phyloP scores from a whole-genome alignment of 2,329 filamentous ascomycete species.

The Ophiostoma triangulosporum region DNA sequence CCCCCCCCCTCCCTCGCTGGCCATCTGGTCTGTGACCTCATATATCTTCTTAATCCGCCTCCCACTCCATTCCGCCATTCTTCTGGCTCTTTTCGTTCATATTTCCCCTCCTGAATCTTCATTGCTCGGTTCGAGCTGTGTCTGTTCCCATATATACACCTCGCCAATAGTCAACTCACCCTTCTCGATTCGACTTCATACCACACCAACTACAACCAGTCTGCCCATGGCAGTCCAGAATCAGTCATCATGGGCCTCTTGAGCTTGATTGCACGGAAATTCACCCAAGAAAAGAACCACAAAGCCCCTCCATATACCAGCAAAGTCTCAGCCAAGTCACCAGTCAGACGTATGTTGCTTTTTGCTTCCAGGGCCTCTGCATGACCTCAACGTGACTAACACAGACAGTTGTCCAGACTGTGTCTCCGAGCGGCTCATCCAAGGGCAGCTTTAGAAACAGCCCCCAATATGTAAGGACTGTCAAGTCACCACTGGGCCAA shows the following conservation, averaged over 20 bases:
- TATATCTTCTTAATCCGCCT: neutral
- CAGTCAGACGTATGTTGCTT: slow-evolving; percentile 17
- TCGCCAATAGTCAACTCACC: neutral
- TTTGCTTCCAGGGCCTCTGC: neutral
- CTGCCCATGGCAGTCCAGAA: slow-evolving; percentile 13
- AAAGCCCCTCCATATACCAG: slow-evolving; percentile 16
- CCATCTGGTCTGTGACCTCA: neutral
- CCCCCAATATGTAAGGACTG: neutral
- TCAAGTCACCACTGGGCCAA: neutral
- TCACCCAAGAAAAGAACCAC: slow-evolving; percentile 13
- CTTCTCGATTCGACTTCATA: neutral
- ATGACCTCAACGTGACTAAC: neutral
- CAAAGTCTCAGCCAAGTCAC: slow-evolving; percentile 11
- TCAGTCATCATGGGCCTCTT: slow-evolving; percentile 20
- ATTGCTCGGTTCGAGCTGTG: too few relatives aligned
- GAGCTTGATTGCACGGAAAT: slow-evolving; percentile 19
- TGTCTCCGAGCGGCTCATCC: neutral
- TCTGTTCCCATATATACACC: neutral
- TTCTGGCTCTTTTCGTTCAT: neutral
- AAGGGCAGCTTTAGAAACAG: neutral
- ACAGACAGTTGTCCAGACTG: slow-evolving; percentile 4
- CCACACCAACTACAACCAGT: neutral
- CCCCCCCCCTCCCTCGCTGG: neutral
- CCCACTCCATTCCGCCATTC: neutral
- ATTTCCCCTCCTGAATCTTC: too few relatives aligned